Evolutionary conservation across 768 basidiomycete species (phyloP).

Genomic region (Trametes cinnabarina): DNA sequence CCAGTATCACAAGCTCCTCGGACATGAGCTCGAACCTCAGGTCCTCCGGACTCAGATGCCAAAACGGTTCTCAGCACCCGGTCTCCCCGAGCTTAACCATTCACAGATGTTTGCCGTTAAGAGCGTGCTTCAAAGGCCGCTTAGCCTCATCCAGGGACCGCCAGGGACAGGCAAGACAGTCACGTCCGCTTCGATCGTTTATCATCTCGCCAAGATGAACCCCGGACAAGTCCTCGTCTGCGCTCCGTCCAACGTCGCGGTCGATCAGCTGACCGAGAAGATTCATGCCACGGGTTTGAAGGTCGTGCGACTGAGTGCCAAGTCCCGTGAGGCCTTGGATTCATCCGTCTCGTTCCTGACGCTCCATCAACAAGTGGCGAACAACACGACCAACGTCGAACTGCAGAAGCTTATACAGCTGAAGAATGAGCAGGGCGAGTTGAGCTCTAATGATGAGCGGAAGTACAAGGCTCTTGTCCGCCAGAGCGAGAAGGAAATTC

Average conservation of each 20-base stretch:
- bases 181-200: slow-evolving; percentile 97
- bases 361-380: slow-evolving; percentile 95
- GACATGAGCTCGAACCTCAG: slow-evolving; percentile 96
- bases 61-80: slow-evolving; percentile 95
- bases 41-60: slow-evolving; percentile 90
- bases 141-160: slow-evolving; percentile 97
- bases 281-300: slow-evolving; percentile 99
- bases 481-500: slow-evolving; percentile 96
- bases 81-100: slow-evolving; percentile 96
- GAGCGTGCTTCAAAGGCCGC: slow-evolving; percentile 95
- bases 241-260: slow-evolving; percentile 98
- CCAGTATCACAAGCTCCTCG: slow-evolving; percentile 97
- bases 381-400: slow-evolving; percentile 93
- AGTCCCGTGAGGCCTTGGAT: slow-evolving; percentile 96
- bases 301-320: slow-evolving; percentile 95
- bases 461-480: slow-evolving; percentile 96
- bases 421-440: slow-evolving; percentile 95
- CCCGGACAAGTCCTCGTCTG: slow-evolving; percentile 98
- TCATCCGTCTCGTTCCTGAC: slow-evolving; percentile 94
- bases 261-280: slow-evolving; percentile 98
- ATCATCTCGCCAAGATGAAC: slow-evolving; percentile 99
- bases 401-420: slow-evolving; percentile 97
- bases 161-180: slow-evolving; percentile 99
- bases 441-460: slow-evolving; percentile 94
- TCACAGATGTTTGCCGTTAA: slow-evolving; percentile 99